Conservation (phyloP, 192 early-diverging fungal genomes). For the Oehlia diaphana region DNA sequence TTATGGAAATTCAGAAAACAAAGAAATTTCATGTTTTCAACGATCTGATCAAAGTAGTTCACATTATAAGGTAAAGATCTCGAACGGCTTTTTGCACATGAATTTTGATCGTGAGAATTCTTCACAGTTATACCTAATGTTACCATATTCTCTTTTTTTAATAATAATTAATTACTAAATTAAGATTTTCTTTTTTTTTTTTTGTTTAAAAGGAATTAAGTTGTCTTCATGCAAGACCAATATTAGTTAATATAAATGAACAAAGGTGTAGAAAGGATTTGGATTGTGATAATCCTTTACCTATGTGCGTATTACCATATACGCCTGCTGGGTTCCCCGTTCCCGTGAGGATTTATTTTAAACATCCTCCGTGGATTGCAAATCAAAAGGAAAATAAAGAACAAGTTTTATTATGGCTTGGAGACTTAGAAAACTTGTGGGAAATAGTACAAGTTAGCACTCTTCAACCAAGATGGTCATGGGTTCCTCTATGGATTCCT, state of each 20-base stretch:
- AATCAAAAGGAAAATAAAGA: constrained; percentile 28
- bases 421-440: constrained; percentile 70
- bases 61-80: neutral
- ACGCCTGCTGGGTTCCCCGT: constrained; percentile 46
- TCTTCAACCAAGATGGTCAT: constrained; percentile 49
- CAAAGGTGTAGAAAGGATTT: constrained; percentile 40
- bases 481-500: constrained; percentile 62
- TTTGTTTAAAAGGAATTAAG: neutral
- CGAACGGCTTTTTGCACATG: no score
- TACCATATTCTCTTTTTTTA: no score
- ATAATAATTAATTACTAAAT: no score
- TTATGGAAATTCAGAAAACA: constrained; percentile 53
- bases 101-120: no score
- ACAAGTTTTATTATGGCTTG: constrained; percentile 59
- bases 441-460: constrained; percentile 69
- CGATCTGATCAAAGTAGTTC: neutral
- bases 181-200: neutral
- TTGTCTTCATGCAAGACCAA: constrained; percentile 44
- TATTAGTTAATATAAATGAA: constrained; percentile 34
- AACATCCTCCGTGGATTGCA: constrained; percentile 40
- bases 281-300: constrained; percentile 34
- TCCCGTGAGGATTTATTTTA: constrained; percentile 56
- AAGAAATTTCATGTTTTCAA: constrained; percentile 52
- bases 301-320: constrained; percentile 55
- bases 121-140: no score